A percentile compares a stretch with the other conserved stretches of the same genome.
Evolutionary conservation across 2,329 filamentous ascomycete genomes (phyloP).

Genomic region (Colletotrichum truncatum): DNA sequence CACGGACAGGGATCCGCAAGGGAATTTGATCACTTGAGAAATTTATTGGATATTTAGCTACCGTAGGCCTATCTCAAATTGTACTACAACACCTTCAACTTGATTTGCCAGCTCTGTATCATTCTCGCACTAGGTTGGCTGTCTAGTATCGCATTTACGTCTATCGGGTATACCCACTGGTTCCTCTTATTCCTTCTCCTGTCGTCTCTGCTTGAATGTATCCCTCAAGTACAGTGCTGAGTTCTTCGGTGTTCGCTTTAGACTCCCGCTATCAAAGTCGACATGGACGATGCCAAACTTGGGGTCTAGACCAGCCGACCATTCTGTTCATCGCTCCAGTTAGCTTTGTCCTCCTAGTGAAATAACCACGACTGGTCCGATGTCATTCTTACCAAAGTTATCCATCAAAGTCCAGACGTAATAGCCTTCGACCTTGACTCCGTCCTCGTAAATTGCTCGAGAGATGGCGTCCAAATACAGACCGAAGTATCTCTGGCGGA

Average conservation of each 20-base stretch:
- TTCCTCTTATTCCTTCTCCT: too few relatives aligned
- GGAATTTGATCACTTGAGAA: too few relatives aligned
- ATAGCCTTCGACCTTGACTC: constrained; percentile 41
- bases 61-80: too few relatives aligned
- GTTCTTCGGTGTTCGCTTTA: constrained; percentile 37
- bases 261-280: constrained; percentile 39
- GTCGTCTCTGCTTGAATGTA: constrained; percentile 32
- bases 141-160: too few relatives aligned
- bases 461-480: constrained; percentile 37
- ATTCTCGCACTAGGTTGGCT: too few relatives aligned
- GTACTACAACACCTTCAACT: too few relatives aligned
- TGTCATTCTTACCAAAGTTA: constrained; percentile 44
- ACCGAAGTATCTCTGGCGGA: constrained; percentile 34
- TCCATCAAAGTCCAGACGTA: constrained; percentile 47
- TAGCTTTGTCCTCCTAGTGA: too few relatives aligned
- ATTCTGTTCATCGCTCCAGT: background rate
- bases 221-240: constrained; percentile 32
- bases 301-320: constrained; percentile 36
- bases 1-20: too few relatives aligned
- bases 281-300: constrained; percentile 39
- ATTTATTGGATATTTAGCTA: too few relatives aligned
- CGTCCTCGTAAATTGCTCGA: constrained; percentile 38
- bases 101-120: too few relatives aligned
- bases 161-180: too few relatives aligned
- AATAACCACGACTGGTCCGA: background rate